Evolutionary conservation across 2,329 filamentous ascomycete genomes (phyloP).

Genomic region (Penicillium sp.): DNA sequence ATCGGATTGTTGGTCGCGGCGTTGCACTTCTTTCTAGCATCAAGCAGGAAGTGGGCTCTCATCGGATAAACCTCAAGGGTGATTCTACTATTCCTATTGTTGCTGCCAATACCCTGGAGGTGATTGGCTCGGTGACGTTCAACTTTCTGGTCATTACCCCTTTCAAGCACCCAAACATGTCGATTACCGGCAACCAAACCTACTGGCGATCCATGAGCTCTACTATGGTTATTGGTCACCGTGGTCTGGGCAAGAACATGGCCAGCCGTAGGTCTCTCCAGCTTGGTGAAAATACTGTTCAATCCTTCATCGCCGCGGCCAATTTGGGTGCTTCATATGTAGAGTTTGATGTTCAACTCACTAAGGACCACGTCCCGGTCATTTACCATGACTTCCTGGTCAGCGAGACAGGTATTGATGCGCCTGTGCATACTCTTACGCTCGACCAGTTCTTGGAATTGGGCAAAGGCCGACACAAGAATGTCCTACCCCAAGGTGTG

Average conservation of each 20-base stretch:
- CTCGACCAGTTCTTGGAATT: conserved; percentile 90
- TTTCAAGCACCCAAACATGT: conserved; percentile 92
- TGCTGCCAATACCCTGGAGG: conserved; percentile 76
- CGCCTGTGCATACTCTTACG: conserved; percentile 91
- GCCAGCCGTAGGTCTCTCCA: conserved; percentile 83
- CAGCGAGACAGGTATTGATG: conserved; percentile 95
- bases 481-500: conserved; percentile 44
- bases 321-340: conserved; percentile 81
- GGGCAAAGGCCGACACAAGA: conserved; percentile 57
- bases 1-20: conserved; percentile 83
- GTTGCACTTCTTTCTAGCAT: conserved; percentile 87
- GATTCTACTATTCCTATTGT: conserved; percentile 92
- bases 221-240: conserved; percentile 78
- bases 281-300: conserved; percentile 92
- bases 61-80: conserved; percentile 88
- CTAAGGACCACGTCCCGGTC: conserved; percentile 97
- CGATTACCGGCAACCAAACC: conserved; percentile 83
- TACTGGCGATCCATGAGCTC: conserved; percentile 94
- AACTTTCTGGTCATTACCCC: conserved; percentile 95
- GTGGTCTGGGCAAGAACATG: conserved; percentile 87
- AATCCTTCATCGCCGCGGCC: conserved; percentile 92
- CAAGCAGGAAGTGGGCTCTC: conserved; percentile 78
- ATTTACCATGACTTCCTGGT: conserved; percentile 99
- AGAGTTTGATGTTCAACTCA: conserved; percentile 87
- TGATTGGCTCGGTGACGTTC: conserved; percentile 95